These are phyloP conservation scores for Allomyces javanicus DNA, from an alignment of 192 early-diverging fungal species.

Conservation along the genomic window DNA sequence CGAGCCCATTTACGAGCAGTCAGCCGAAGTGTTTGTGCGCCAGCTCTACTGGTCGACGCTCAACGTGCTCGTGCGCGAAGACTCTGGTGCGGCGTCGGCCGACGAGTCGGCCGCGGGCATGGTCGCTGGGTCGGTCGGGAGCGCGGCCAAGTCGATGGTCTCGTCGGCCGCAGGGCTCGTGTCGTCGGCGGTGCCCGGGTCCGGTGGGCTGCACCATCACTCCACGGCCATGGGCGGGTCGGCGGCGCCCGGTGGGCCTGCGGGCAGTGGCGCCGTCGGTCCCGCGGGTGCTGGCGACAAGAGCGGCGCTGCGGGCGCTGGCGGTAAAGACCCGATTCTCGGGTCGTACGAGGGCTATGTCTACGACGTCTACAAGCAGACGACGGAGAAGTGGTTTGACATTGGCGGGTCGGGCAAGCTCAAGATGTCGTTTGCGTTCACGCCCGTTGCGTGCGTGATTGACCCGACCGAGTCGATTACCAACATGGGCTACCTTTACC, in stretches of 20 bases:
- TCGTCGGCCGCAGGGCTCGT: too few relatives aligned
- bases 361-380: neutral
- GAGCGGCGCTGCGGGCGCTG: neutral
- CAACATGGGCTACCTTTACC: slow-evolving; percentile 41
- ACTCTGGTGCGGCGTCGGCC: neutral
- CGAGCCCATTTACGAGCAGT: slow-evolving; percentile 13
- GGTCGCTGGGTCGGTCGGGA: neutral
- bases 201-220: too few relatives aligned
- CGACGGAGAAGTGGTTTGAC: neutral
- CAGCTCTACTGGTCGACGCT: slow-evolving; percentile 5
- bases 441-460: slow-evolving; percentile 21
- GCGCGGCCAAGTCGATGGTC: neutral
- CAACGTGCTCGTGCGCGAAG: slow-evolving; percentile 1
- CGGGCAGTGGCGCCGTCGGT: too few relatives aligned
- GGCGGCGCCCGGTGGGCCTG: neutral
- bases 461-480: slow-evolving; percentile 22
- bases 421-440: slow-evolving; percentile 12
- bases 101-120: too few relatives aligned
- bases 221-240: neutral
- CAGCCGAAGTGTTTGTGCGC: slow-evolving; percentile 9
- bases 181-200: too few relatives aligned
- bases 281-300: too few relatives aligned
- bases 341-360: neutral
- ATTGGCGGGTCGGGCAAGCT: neutral
- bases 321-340: neutral